Base-by-base conservation (phyloP, 805 yeast genomes). In the Starmera caribaea region DNA sequence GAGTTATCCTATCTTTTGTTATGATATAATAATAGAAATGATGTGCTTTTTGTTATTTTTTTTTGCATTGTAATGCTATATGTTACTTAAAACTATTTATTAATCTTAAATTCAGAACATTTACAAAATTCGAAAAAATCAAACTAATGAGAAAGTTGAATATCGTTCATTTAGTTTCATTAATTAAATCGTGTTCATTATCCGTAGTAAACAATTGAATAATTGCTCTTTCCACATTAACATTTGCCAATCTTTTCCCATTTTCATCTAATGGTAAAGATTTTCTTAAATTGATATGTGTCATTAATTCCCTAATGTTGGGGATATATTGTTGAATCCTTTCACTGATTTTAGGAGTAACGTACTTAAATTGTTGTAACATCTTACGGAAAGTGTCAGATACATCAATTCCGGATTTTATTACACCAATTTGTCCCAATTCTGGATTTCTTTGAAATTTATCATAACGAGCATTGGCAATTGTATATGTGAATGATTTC, bases 401-500 rank as follows among this genome's bases (percentile, higher is more conserved):
- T 4, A 61, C 48, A 47, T 69, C 71, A 11, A 62, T 57, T 0
- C 83, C 83, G 6, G 83, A 75, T 49, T 65, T 70, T 10, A 79
- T 68, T 2, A 56, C 61, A 5, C 79, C 79, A 8, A 81, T 56
- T 45, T 74, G 76, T 1, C 81, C 69, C 40, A 76, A 65, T 31
- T 71, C 71, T 41, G 66, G 63, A 51, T 76, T 72, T 45, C 86
- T 57, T 43, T 75, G 70, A 30, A 59, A 58, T 16, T 73, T 73
- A 50, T 80, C 87, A 55, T 74, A 74, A 27, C 76, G 50, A 11
- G 74, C 62, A 13, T 60, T 53, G 0, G 77, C 66, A 7, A 81
- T 65, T 0, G 86, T 66, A 46, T 76, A 72, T 0, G 83, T 62
- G 45, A 79, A 68, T 13, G 79, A 70, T 35, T 65, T 69, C 13